phyloP scores from a whole-genome alignment of 371 early-diverging fungal species.

The Amoeboaphelidium protococcarum region DNA sequence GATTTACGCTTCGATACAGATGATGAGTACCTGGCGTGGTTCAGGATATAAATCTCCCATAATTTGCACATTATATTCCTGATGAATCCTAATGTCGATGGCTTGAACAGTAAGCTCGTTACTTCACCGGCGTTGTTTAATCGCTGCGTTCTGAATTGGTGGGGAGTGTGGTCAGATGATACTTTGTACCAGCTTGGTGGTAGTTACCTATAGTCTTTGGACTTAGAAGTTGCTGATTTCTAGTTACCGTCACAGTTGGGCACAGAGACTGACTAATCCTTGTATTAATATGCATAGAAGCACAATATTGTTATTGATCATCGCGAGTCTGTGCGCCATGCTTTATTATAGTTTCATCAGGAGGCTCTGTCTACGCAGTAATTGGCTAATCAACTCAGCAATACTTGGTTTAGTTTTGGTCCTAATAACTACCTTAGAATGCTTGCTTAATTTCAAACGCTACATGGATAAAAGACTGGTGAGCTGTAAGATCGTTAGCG shows the following conservation, averaged over 20 bases:
- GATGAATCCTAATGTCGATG: conserved; percentile 82
- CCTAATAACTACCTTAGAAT: too few relatives aligned
- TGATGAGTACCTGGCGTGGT: conserved; percentile 93
- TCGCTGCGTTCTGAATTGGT: conserved; percentile 97
- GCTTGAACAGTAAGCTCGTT: conserved; percentile 72
- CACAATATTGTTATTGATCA: conserved; percentile 15
- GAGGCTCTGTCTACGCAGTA: conserved; percentile 56
- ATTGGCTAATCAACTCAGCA: too few relatives aligned
- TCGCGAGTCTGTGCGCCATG: conserved; percentile 62
- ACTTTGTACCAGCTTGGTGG: conserved; percentile 91
- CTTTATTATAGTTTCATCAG: conserved; percentile 72
- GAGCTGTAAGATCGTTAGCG: conserved; percentile 93
- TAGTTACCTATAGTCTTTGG: conserved; percentile 70
- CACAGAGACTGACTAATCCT: conserved; percentile 43
- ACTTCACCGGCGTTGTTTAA: conserved; percentile 98
- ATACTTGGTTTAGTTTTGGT: too few relatives aligned
- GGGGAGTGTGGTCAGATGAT: conserved; percentile 93
- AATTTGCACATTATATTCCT: conserved; percentile 96
- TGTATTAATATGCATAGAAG: too few relatives aligned
- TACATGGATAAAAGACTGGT: conserved; percentile 71
- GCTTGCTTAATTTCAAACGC: too few relatives aligned
- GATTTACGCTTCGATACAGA: conserved; percentile 74
- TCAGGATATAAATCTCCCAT: conserved; percentile 64
- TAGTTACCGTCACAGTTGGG: conserved; percentile 39
- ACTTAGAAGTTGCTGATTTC: conserved; percentile 55